These are phyloP conservation scores for Sporothrix variecibatus DNA, from an alignment of 2,329 filamentous ascomycete species.

Conservation along the genomic window DNA sequence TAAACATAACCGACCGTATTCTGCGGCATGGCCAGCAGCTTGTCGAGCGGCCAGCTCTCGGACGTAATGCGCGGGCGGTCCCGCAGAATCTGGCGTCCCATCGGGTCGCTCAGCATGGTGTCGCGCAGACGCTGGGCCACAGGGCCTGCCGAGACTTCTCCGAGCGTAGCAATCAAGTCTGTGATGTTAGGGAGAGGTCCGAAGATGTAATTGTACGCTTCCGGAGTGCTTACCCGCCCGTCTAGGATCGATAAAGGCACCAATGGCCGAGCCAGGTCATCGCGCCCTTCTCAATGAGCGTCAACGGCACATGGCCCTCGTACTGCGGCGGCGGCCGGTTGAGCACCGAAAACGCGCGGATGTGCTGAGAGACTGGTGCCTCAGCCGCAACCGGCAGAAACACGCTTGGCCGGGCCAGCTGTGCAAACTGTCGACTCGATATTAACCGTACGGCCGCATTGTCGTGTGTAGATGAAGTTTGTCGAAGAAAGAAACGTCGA, in stretches of 20 bases:
- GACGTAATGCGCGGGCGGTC: conserved; percentile 88
- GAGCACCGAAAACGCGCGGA: conserved; percentile 69
- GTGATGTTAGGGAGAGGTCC: conserved; percentile 8
- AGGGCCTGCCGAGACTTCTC: conserved; percentile 89
- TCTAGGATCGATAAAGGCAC: conserved; percentile 71
- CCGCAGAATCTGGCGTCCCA: conserved; percentile 86
- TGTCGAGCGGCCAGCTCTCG: conserved; percentile 63
- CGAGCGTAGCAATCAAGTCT: conserved; percentile 94
- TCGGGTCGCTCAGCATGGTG: conserved; percentile 82
- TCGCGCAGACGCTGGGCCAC: conserved; percentile 91
- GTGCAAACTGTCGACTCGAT: neutral
- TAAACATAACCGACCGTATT: conserved; percentile 82
- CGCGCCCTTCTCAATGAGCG: conserved; percentile 70
- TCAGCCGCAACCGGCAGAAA: neutral
- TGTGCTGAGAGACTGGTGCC: neutral
- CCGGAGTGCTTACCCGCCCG: conserved; percentile 74
- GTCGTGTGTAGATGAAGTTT: neutral
- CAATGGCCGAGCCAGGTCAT: conserved; percentile 67
- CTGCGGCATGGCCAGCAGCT: conserved; percentile 70
- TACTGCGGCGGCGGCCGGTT: conserved; percentile 86
- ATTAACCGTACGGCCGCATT: conserved; percentile 25
- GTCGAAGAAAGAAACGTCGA: neutral
- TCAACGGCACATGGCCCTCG: conserved; percentile 89
- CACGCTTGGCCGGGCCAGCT: neutral
- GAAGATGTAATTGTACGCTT: too few species aligned